A percentile compares a stretch with the other conserved stretches of the same genome.
These are phyloP conservation scores for Lentinus brumalis DNA, from an alignment of 768 basidiomycete genomes.

Conservation along the genomic window DNA sequence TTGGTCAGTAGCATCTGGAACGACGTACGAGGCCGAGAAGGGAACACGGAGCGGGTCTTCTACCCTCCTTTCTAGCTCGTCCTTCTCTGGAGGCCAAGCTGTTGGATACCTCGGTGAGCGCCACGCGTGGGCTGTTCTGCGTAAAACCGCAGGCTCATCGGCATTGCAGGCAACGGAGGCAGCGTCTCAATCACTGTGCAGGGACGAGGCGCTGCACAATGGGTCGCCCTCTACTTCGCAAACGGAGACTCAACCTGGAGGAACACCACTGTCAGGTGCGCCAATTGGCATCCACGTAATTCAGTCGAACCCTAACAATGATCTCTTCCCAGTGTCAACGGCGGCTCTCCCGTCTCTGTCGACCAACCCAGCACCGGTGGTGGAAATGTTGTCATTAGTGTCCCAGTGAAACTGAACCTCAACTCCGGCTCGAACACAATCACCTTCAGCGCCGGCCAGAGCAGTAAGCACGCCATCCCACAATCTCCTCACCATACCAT, in stretches of 20 bases:
- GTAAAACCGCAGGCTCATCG: neutral
- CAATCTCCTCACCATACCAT: neutral
- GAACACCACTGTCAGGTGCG: slow-evolving; percentile 59
- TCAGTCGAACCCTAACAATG: neutral
- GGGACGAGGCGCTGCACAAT: slow-evolving; percentile 54
- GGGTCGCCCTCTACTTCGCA: slow-evolving; percentile 63
- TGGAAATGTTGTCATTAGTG: slow-evolving; percentile 52
- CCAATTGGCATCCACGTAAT: neutral
- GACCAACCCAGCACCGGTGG: slow-evolving; percentile 63
- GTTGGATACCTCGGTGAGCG: slow-evolving; percentile 56
- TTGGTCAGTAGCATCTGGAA: slow-evolving; percentile 50
- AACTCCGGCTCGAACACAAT: slow-evolving; percentile 54
- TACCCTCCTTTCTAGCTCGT: slow-evolving; percentile 40
- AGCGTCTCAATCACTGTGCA: slow-evolving; percentile 58
- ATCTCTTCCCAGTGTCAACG: slow-evolving; percentile 49
- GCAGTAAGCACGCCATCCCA: slow-evolving; percentile 39
- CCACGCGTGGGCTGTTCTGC: neutral
- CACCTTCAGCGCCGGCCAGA: slow-evolving; percentile 50
- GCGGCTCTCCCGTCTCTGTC: slow-evolving; percentile 51
- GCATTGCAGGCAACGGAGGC: slow-evolving; percentile 52
- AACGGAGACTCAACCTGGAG: slow-evolving; percentile 63
- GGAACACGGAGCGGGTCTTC: slow-evolving; percentile 53
- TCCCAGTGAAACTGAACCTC: slow-evolving; percentile 55
- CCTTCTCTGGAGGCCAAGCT: slow-evolving; percentile 54
- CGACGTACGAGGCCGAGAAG: slow-evolving; percentile 56